These are phyloP conservation scores for Panicum hallii DNA, from an alignment of 202 grass and related monocot species.

Conservation along the genomic window DNA sequence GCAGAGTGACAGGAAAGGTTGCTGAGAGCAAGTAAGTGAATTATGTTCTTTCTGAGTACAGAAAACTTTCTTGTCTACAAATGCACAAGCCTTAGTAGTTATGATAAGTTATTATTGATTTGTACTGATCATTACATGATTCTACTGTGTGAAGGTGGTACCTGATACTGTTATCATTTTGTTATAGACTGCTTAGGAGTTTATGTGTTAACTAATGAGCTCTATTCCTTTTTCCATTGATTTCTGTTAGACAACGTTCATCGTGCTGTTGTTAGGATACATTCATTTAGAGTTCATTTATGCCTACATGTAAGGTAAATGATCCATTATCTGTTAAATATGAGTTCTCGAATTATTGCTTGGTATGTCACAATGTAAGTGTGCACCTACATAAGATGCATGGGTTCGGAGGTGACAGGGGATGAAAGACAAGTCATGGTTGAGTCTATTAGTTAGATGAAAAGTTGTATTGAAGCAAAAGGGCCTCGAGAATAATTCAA, in stretches of 20 bases:
- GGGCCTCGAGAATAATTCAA: constrained; percentile 16
- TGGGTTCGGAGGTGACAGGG: background rate
- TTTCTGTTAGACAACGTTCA: constrained; percentile 2
- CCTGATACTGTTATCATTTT: constrained; percentile 3
- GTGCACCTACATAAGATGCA: background rate
- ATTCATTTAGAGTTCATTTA: background rate
- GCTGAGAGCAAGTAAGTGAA: constrained; percentile 50
- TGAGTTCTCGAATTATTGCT: background rate
- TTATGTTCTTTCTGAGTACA: constrained; percentile 19
- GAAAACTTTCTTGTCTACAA: background rate
- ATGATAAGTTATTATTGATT: constrained; percentile 4
- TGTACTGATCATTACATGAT: constrained; percentile 22
- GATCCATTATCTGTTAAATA: constrained; percentile 19
- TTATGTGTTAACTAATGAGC: background rate
- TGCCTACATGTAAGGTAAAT: constrained; percentile 7
- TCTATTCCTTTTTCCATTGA: constrained; percentile 29
- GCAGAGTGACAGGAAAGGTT: constrained; percentile 29
- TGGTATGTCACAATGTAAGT: constrained; percentile 23
- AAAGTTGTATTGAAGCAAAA: background rate
- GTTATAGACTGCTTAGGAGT: constrained; percentile 18
- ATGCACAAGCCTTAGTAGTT: background rate
- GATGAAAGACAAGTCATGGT: background rate
- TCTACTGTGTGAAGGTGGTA: constrained; percentile 26
- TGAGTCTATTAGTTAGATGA: constrained; percentile 25
- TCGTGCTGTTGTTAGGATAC: background rate